phyloP scores from a whole-genome alignment of 1,284 basidiomycete species.

The Apiotrichum veenhuisii region DNA sequence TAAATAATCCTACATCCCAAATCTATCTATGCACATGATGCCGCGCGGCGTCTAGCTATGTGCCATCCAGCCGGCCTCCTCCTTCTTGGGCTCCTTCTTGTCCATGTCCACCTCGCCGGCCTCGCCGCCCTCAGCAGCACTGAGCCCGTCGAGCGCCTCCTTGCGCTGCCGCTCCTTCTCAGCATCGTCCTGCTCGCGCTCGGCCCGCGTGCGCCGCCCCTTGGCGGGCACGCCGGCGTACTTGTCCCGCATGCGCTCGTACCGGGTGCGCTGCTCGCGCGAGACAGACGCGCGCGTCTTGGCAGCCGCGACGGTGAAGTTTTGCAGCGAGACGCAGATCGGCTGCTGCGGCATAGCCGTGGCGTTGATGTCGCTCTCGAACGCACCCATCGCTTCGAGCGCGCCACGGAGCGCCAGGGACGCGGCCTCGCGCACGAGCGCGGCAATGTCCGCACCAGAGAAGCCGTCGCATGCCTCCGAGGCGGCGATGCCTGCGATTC shows the following conservation, averaged over 20 bases:
- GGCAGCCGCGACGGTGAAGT: slow-evolving; percentile 71
- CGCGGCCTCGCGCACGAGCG: slow-evolving; percentile 83
- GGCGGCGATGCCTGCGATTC: slow-evolving; percentile 38
- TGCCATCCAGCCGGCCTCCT: background rate
- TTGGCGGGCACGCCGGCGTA: slow-evolving; percentile 64
- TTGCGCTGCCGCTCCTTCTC: background rate
- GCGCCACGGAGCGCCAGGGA: slow-evolving; percentile 73
- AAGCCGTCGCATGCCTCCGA: slow-evolving; percentile 71
- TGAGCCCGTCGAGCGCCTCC: background rate
- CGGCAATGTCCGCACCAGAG: slow-evolving; percentile 83
- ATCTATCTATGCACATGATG: too few species aligned
- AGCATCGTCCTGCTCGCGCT: slow-evolving; percentile 24
- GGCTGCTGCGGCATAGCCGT: slow-evolving; percentile 2
- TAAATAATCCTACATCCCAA: background rate
- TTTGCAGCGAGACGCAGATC: slow-evolving; percentile 55
- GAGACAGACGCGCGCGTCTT: slow-evolving; percentile 88
- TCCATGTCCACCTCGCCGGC: slow-evolving; percentile 2
- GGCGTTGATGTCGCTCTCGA: slow-evolving; percentile 53
- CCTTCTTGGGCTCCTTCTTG: background rate
- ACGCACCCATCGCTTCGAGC: slow-evolving; percentile 60
- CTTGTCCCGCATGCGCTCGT: slow-evolving; percentile 71
- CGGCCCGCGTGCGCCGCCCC: slow-evolving; percentile 35
- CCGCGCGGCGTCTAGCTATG: slow-evolving; percentile 1
- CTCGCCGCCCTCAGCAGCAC: too few species aligned
- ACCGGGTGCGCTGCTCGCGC: slow-evolving; percentile 70